Percentiles rank a stretch among this genome's conserved stretches.
Evolutionary conservation across 1,139 yeast species (phyloP).

Genomic region (Yamadazyma buinensis): DNA sequence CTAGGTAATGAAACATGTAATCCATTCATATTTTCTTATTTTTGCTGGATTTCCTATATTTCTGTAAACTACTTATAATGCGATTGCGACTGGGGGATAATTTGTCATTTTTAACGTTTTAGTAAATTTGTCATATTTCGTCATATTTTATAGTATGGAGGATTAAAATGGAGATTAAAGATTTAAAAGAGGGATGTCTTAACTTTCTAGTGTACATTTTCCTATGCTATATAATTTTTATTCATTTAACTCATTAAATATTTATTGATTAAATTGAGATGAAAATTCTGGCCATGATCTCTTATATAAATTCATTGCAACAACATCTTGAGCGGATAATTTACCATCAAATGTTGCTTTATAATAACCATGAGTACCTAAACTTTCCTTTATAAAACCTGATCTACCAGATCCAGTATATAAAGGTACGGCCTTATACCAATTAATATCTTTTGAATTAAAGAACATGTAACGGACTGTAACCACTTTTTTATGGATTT

Average conservation of each 20-base stretch:
- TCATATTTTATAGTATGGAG: too few species aligned
- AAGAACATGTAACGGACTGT: conserved; percentile 98
- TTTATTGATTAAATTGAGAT: conserved; percentile 24
- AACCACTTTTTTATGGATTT: conserved; percentile 88
- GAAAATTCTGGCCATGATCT: conserved; percentile 81
- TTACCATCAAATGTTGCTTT: conserved; percentile 94
- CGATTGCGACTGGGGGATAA: too few species aligned
- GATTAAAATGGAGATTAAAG: too few species aligned
- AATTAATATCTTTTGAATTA: conserved; percentile 81
- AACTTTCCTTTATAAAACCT: conserved; percentile 89
- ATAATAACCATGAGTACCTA: conserved; percentile 98
- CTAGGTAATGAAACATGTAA: conserved; percentile 20
- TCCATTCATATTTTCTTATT: conserved; percentile 2
- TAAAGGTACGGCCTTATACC: conserved; percentile 89
- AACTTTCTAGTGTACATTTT: too few species aligned
- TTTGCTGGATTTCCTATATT: too few species aligned
- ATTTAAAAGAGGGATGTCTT: too few species aligned
- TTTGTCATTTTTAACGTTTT: too few species aligned
- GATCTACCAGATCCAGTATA: conserved; percentile 90
- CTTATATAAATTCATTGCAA: conserved; percentile 91
- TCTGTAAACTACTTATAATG: too few species aligned
- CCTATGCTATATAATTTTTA: too few species aligned
- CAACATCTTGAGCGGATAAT: conserved; percentile 85
- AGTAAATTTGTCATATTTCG: too few species aligned
- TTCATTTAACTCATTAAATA: too few species aligned